Evolutionary conservation across 148 eudicot species (phyloP), one percentile per base, ranked within the genome.

Genomic region (Oxyria digyna): DNA sequence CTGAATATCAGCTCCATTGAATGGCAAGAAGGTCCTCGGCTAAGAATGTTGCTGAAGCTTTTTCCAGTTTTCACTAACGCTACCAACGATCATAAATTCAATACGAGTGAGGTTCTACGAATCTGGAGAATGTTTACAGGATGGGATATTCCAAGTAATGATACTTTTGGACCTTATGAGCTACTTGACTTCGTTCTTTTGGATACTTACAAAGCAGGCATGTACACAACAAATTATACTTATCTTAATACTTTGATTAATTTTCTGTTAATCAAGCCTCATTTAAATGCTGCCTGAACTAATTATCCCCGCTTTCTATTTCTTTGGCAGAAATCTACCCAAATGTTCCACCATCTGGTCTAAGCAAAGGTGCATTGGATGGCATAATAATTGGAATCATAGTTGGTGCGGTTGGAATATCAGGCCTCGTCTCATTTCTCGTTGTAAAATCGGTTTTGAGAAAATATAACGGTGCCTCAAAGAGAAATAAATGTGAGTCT

Each of bases 81-180:
- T 18, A 27, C 35, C 65, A 59, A 59, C 0, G n/a, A 31, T 9
- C 65, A 59, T 59, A 18, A 12, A 31, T 91, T 89, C 69, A 87
- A 83, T 50, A 42, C 12, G 20, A 92, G 87, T 78, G 97, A 92
- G 76, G 68, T 89, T 79, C 71, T 46, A 27, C 63, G 76, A 24
- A 81, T 92, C 18, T 82, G 83, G 68, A 66, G 35, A 54, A 78
- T 70, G 23, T 92, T 81, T 52, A 73, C 89, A 41, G 71, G 86
- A 32, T 92, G 96, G 93, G 48, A 74, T 0, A 87, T 91, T 74
- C 78, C 77, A 68, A 79, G 77, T 37, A 83, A 42, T 67, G 87
- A 92, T 75, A 77, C 84, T 12, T 92, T 92, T 78, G 97, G 97
- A 69, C 97, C 97, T 21, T 89, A 92, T 78, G 97, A 92, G 70